Evolutionary conservation across 2,329 filamentous ascomycete species (phyloP).

Genomic region (Seiridium unicorne): DNA sequence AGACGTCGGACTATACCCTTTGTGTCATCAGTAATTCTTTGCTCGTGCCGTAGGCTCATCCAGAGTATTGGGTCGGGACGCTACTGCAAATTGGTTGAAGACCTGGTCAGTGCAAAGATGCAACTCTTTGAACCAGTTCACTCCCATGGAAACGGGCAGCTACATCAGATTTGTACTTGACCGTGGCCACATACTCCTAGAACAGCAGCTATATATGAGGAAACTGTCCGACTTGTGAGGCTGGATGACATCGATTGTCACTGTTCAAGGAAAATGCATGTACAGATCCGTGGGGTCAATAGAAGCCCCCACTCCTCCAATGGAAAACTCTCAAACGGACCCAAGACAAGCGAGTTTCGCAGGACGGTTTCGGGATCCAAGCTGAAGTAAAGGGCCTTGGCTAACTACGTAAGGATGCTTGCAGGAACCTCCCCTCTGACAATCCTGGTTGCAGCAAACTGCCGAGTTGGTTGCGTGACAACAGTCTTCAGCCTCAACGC

Average conservation of each 20-base stretch:
- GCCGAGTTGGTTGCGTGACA: background rate
- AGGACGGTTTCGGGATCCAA: constrained; percentile 11
- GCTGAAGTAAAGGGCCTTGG: constrained; percentile 9
- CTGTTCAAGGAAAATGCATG: too few relatives aligned
- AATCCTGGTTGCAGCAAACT: background rate
- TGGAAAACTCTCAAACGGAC: constrained; percentile 16
- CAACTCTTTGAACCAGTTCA: too few relatives aligned
- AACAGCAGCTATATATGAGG: too few relatives aligned
- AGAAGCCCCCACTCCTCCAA: background rate
- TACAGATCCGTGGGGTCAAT: constrained; percentile 10
- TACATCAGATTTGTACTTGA: too few relatives aligned
- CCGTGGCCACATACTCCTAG: too few relatives aligned
- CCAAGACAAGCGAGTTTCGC: constrained; percentile 23
- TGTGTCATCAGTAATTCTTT: background rate
- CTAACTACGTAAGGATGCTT: background rate
- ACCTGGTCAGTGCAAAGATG: background rate
- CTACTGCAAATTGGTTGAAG: background rate
- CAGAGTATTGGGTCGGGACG: background rate
- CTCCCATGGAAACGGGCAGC: too few relatives aligned
- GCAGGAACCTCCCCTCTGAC: constrained; percentile 3
- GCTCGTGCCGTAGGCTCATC: background rate
- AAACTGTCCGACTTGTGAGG: too few relatives aligned
- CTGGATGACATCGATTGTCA: too few relatives aligned
- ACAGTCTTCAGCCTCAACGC: too few relatives aligned
- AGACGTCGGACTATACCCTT: background rate